These are phyloP conservation scores for Aphanomyces astaci DNA, from an alignment of 352 stramenopile genomes.

Conservation along the genomic window DNA sequence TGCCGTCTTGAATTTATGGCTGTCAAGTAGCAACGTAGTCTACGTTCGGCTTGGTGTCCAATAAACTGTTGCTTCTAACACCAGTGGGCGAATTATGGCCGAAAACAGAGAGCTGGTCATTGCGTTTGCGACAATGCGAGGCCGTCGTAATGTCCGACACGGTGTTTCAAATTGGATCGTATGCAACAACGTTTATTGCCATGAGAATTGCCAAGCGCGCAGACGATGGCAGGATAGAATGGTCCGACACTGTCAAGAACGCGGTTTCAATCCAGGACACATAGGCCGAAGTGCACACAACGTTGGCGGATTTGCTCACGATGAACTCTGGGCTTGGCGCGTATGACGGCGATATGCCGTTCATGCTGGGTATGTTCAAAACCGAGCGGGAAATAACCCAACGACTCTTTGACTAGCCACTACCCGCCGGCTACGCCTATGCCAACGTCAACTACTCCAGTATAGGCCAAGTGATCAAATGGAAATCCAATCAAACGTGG, in stretches of 20 bases:
- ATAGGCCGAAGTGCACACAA: slow-evolving; percentile 45
- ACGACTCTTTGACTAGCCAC: slow-evolving; percentile 34
- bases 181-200: slow-evolving; percentile 56
- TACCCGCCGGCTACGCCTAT: slow-evolving; percentile 41
- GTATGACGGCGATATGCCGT: background rate
- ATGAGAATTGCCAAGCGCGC: slow-evolving; percentile 30
- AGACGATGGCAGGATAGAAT: slow-evolving; percentile 45
- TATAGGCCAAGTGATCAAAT: slow-evolving; percentile 49
- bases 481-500: slow-evolving; percentile 40
- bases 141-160: slow-evolving; percentile 35
- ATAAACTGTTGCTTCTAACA: too few relatives aligned
- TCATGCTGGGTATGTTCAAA: slow-evolving; percentile 31
- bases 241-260: slow-evolving; percentile 49
- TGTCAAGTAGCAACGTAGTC: too few relatives aligned
- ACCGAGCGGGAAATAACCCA: slow-evolving; percentile 34
- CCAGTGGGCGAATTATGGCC: background rate
- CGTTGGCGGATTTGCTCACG: slow-evolving; percentile 42
- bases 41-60: too few relatives aligned
- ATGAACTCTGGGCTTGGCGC: slow-evolving; percentile 42
- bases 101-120: background rate
- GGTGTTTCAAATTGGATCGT: slow-evolving; percentile 61
- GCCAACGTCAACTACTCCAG: slow-evolving; percentile 54
- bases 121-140: background rate
- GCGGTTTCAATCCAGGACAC: slow-evolving; percentile 48
- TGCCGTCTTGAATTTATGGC: too few relatives aligned